Evolutionary conservation across 768 basidiomycete genomes (phyloP).

Genomic region (Coprinellus aureogranulatus): DNA sequence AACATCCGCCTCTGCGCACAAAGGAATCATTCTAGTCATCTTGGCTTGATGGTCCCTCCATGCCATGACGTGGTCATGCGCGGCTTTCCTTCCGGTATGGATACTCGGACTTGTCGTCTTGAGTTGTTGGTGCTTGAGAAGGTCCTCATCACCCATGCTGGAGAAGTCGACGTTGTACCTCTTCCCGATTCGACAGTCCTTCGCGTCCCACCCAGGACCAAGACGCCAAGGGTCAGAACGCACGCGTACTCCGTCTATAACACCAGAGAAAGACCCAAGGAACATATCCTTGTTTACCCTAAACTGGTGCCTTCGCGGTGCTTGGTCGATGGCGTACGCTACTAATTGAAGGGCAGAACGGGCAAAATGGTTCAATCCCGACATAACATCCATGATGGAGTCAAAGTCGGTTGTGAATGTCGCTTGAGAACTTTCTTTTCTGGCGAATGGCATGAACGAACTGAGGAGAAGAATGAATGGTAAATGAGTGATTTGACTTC

Average conservation of each 20-base stretch:
- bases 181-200: background rate
- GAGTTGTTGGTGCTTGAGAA: background rate
- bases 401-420: background rate
- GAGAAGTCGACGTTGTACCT: background rate
- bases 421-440: background rate
- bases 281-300: background rate
- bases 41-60: background rate
- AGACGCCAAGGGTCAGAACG: background rate
- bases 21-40: background rate
- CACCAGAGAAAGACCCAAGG: background rate
- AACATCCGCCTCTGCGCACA: background rate
- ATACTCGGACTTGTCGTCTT: background rate
- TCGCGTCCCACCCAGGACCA: background rate
- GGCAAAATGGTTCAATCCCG: background rate
- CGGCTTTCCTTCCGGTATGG: background rate
- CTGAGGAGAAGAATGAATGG: background rate
- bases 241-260: background rate
- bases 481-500: background rate
- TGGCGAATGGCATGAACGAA: background rate
- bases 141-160: background rate
- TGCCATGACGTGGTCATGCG: background rate
- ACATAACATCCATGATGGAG: background rate
- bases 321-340: background rate
- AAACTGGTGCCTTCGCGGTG: background rate
- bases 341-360: background rate